Evolutionary conservation across 2,329 filamentous ascomycete species (phyloP).

Genomic region (Aaosphaeria arxii): DNA sequence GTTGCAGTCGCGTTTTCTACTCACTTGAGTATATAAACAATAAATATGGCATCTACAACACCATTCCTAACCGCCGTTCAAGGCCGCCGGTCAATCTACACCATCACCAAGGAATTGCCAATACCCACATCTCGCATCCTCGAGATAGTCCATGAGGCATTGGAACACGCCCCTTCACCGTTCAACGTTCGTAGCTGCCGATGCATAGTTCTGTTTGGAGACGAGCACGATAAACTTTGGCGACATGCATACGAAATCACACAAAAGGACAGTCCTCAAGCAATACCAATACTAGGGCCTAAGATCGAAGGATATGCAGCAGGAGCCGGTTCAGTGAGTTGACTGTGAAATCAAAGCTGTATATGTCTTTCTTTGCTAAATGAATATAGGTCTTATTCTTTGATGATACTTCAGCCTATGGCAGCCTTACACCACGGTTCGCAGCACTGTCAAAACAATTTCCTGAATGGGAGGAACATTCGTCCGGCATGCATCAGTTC

Average conservation of each 20-base stretch:
- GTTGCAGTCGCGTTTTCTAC: neutral
- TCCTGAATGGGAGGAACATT: constrained; percentile 20
- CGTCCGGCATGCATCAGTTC: constrained; percentile 20
- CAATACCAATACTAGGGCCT: constrained; percentile 14
- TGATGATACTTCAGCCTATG: constrained; percentile 13
- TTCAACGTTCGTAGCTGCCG: constrained; percentile 30
- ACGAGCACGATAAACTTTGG: constrained; percentile 22
- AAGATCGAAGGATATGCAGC: constrained; percentile 17
- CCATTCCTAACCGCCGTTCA: constrained; percentile 25
- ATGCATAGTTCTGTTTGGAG: constrained; percentile 23
- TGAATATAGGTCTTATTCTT: constrained; percentile 15
- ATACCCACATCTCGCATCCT: constrained; percentile 22
- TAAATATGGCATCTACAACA: constrained; percentile 14
- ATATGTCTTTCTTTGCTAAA: neutral
- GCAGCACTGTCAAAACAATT: constrained; percentile 11
- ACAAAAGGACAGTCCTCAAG: constrained; percentile 10
- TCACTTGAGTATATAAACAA: neutral
- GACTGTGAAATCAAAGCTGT: neutral
- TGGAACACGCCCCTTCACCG: constrained; percentile 23
- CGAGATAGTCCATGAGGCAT: constrained; percentile 19
- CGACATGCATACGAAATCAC: constrained; percentile 16
- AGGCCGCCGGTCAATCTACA: constrained; percentile 24
- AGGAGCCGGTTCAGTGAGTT: constrained; percentile 20
- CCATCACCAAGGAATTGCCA: constrained; percentile 16
- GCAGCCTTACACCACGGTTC: constrained; percentile 13